These are phyloP conservation scores for Paecilomyces sp. DNA, from an alignment of 2,329 filamentous ascomycete genomes.

Conservation along the genomic window DNA sequence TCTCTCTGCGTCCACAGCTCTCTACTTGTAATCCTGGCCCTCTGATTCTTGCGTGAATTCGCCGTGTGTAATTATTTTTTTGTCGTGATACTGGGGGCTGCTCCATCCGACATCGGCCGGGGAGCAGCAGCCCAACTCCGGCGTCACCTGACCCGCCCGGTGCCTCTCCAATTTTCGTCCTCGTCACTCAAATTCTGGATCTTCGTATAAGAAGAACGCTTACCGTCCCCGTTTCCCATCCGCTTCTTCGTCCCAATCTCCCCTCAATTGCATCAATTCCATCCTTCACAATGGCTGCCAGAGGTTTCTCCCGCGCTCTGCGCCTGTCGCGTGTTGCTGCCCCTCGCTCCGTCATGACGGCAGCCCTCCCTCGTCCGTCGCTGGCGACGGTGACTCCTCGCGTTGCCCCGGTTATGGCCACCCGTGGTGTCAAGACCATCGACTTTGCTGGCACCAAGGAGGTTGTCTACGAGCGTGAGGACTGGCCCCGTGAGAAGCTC, in stretches of 20 bases:
- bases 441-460: slow-evolving; percentile 96
- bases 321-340: slow-evolving; percentile 52
- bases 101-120: slow-evolving; percentile 18
- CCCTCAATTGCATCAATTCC: slow-evolving; percentile 4
- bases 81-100: too few relatives aligned
- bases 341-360: slow-evolving; percentile 52
- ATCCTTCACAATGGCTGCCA: slow-evolving; percentile 39
- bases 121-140: slow-evolving; percentile 21
- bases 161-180: slow-evolving; percentile 8
- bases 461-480: slow-evolving; percentile 92
- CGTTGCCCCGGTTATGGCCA: slow-evolving; percentile 40
- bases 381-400: slow-evolving; percentile 41
- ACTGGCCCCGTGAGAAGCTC: slow-evolving; percentile 99
- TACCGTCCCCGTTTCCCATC: slow-evolving; percentile 7
- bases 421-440: slow-evolving; percentile 92
- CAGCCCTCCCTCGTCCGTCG: slow-evolving; percentile 45
- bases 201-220: background rate
- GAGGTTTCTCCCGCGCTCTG: slow-evolving; percentile 49
- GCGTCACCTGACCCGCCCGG: slow-evolving; percentile 9
- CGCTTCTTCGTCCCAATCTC: slow-evolving; percentile 6
- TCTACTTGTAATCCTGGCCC: background rate
- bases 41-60: too few relatives aligned
- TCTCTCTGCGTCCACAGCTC: background rate
- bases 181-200: background rate
- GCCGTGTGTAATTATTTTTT: too few relatives aligned